Percentiles rank a stretch among this genome's conserved stretches.
Evolutionary conservation across 2,329 filamentous ascomycete genomes (phyloP).

Genomic region (Juglanconis sp.): DNA sequence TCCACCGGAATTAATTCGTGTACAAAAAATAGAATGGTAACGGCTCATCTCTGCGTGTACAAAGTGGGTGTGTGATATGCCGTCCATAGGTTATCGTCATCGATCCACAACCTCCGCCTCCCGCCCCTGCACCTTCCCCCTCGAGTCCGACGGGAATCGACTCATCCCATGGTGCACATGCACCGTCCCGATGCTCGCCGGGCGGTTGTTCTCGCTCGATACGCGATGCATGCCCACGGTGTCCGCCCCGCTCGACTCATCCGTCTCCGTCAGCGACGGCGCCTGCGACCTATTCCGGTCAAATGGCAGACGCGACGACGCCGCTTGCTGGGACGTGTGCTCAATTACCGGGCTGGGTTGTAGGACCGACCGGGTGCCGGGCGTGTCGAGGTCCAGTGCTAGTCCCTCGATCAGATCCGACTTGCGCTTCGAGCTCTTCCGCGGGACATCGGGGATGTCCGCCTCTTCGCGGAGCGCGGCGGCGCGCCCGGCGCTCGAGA

Average conservation of each 20-base stretch:
- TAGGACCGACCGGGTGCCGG: slow-evolving; percentile 31
- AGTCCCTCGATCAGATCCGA: slow-evolving; percentile 38
- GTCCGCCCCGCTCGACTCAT: slow-evolving; percentile 35
- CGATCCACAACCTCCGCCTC: slow-evolving; percentile 54
- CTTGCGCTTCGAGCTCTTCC: slow-evolving; percentile 68
- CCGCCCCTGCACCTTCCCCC: slow-evolving; percentile 48
- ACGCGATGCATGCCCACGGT: slow-evolving; percentile 7
- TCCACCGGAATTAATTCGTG: neutral
- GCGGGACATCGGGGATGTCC: slow-evolving; percentile 58
- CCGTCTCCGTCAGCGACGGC: slow-evolving; percentile 44
- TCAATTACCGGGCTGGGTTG: slow-evolving; percentile 17
- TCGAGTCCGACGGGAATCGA: slow-evolving; percentile 47
- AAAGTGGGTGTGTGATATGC: neutral
- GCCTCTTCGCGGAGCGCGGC: neutral
- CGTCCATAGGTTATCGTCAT: neutral
- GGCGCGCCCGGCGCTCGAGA: slow-evolving; percentile 29
- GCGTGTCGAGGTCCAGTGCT: slow-evolving; percentile 26
- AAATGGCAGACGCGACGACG: slow-evolving; percentile 50
- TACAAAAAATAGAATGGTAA: neutral
- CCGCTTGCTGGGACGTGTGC: slow-evolving; percentile 17
- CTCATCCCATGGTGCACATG: slow-evolving; percentile 57
- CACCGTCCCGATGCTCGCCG: slow-evolving; percentile 55
- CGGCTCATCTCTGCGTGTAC: neutral
- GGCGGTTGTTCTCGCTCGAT: slow-evolving; percentile 38
- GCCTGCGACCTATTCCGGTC: slow-evolving; percentile 47